Percentiles rank a stretch among this genome's conserved stretches.
Conservation (phyloP, 768 basidiomycete genomes). For the Grammothele lineata region DNA sequence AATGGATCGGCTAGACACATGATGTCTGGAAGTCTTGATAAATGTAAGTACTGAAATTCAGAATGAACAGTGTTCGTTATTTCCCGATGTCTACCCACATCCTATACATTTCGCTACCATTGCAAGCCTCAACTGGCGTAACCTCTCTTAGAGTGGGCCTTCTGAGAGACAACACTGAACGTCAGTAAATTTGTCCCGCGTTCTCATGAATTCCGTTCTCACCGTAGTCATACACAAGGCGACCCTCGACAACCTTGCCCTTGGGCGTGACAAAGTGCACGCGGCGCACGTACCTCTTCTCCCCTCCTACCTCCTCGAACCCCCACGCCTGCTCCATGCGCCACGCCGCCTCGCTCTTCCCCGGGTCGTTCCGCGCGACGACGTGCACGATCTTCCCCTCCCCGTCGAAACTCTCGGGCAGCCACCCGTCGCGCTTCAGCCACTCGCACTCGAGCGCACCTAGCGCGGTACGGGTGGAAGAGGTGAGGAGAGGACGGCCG, state of each 20-base stretch:
- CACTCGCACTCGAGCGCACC: conserved; percentile 20
- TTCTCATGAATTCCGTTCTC: no score
- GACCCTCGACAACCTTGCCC: conserved; percentile 17
- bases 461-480: neutral
- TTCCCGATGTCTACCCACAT: no score
- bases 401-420: conserved; percentile 33
- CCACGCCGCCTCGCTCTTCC: neutral
- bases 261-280: conserved; percentile 12
- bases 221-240: conserved; percentile 24
- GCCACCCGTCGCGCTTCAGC: conserved; percentile 33
- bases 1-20: no score
- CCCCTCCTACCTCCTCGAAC: conserved; percentile 15
- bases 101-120: no score
- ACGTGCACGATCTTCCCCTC: neutral
- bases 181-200: no score
- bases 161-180: no score
- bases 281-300: conserved; percentile 16
- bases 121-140: no score
- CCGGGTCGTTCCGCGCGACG: neutral
- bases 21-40: no score
- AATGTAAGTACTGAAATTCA: no score
- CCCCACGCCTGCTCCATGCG: conserved; percentile 11
- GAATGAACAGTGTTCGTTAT: no score
- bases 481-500: conserved; percentile 47
- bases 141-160: no score